These are phyloP conservation scores for Neurospora sublineolata DNA, from an alignment of 495 filamentous ascomycete genomes.

Conservation along the genomic window DNA sequence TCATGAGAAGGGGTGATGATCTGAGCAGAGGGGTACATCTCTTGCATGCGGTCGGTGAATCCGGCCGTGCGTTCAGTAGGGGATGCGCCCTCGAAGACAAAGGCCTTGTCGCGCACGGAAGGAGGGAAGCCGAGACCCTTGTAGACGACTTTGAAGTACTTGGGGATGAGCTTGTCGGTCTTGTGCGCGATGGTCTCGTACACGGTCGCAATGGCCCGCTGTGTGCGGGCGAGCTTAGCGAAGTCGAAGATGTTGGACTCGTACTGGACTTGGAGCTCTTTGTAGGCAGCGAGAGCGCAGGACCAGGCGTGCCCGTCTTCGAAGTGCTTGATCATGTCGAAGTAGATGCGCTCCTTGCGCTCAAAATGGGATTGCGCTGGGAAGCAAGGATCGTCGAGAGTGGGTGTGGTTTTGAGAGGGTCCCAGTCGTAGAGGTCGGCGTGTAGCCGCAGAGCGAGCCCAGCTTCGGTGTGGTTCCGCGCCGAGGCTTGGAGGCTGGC, in stretches of 20 bases:
- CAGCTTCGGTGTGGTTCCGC: slow-evolving; percentile 79
- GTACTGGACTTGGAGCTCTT: slow-evolving; percentile 82
- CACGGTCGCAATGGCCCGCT: slow-evolving; percentile 86
- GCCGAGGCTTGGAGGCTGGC: slow-evolving; percentile 64
- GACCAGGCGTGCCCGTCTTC: slow-evolving; percentile 91
- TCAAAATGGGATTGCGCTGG: slow-evolving; percentile 85
- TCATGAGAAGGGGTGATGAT: slow-evolving; percentile 55
- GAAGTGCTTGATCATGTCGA: slow-evolving; percentile 86
- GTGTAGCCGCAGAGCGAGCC: slow-evolving; percentile 79
- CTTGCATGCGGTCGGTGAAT: slow-evolving; percentile 88
- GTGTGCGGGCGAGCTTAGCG: slow-evolving; percentile 74
- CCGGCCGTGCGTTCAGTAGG: slow-evolving; percentile 62
- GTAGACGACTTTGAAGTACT: slow-evolving; percentile 89
- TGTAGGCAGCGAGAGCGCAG: slow-evolving; percentile 78
- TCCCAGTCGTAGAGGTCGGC: slow-evolving; percentile 94
- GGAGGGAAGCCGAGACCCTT: slow-evolving; percentile 82
- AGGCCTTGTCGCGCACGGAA: slow-evolving; percentile 77
- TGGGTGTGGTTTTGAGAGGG: slow-evolving; percentile 51
- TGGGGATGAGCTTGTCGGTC: slow-evolving; percentile 61
- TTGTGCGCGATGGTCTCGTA: slow-evolving; percentile 71
- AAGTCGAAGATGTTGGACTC: slow-evolving; percentile 85
- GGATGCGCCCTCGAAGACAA: slow-evolving; percentile 68
- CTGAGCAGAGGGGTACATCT: slow-evolving; percentile 79
- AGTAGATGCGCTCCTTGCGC: slow-evolving; percentile 82
- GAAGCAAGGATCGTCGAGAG: slow-evolving; percentile 61